Base-by-base conservation (phyloP, 2,329 filamentous ascomycete species). In the Alternaria sp. region DNA sequence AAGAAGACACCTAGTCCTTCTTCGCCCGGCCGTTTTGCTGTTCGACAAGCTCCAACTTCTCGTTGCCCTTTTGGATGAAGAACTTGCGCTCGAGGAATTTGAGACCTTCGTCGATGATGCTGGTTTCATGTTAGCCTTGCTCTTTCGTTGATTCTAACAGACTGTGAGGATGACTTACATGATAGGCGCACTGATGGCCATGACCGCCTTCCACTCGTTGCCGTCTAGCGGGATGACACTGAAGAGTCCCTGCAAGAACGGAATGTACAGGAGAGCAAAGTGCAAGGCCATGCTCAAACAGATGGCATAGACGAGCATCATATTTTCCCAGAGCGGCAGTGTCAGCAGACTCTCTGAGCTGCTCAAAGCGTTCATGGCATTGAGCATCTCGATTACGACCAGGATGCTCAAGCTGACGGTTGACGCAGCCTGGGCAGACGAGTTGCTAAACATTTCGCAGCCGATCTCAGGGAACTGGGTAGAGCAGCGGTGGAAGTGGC, bases 331-430 rank as follows among this genome's bases (percentile, higher is more conserved):
- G n/a, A 99, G 85, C 10, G 94, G 95, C 66, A 99, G 88, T 3
- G 94, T 97, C 60, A 99, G 82, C 12, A 99, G 89, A 15, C 93
- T 97, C 82, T 99, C 96, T 80, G 93, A 97, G 1, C 94, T 97
- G 2, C 94, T 97, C 30, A 99, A 87, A 0, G 95, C 96, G 78
- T 99, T 99, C 91, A 98, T 95, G 73, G 96, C 96, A 82, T 99
- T 99, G 79, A 99, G 88, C 96, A 99, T 99, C 84, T 99, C 96
- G 76, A 99, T 98, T 64, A 97, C 94, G 49, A 99, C 96, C 18
- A 99, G 87, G 75, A 90, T 89, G 41, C 93, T 97, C 65, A 99
- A 87, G 7, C 94, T 97, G 26, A 99, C 90, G 2, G 96, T 99
- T 20, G 94, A 97, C 3, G 94, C 96, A 6, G 94, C 89, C 82